phyloP scores from a whole-genome alignment of 2,329 filamentous ascomycete genomes.

The Epichloe scottii region DNA sequence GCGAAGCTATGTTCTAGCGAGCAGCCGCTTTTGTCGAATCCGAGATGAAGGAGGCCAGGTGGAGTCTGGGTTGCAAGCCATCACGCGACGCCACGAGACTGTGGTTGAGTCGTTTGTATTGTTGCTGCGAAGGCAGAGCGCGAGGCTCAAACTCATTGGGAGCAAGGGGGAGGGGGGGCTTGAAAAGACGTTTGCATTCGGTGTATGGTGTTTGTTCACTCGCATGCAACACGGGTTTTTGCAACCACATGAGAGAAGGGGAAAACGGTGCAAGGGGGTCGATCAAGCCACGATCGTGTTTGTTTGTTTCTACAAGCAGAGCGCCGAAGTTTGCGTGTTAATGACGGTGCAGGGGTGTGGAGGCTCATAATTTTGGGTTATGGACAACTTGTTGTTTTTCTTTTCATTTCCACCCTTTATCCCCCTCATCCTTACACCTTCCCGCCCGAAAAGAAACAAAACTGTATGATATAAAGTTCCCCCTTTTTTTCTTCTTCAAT shows the following conservation, averaged over 20 bases:
- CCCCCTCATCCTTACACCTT: neutral
- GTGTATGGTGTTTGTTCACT: slow-evolving; percentile 2
- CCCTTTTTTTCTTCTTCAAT: neutral
- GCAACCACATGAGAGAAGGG: neutral
- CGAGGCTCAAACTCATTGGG: neutral
- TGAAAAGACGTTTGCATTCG: neutral
- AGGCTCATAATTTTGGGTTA: slow-evolving; percentile 1
- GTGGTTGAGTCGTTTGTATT: neutral
- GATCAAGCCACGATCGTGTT: neutral
- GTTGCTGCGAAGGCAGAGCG: neutral
- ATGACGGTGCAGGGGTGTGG: slow-evolving; percentile 6
- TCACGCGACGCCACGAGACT: neutral
- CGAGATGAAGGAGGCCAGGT: slow-evolving; percentile 1
- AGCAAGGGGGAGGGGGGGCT: neutral
- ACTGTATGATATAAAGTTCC: neutral
- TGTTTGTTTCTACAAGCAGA: neutral
- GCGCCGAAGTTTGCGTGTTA: neutral
- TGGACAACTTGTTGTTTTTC: neutral
- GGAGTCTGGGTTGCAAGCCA: neutral
- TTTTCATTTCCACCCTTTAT: neutral
- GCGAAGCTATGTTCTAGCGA: neutral
- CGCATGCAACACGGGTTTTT: neutral
- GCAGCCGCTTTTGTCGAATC: slow-evolving; percentile 3
- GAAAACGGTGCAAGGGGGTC: neutral
- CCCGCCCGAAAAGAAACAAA: neutral